Percentiles rank a stretch among this genome's conserved stretches.
These are phyloP conservation scores for Trebouxia sp. DNA, from an alignment of 139 green algal species.

Conservation along the genomic window DNA sequence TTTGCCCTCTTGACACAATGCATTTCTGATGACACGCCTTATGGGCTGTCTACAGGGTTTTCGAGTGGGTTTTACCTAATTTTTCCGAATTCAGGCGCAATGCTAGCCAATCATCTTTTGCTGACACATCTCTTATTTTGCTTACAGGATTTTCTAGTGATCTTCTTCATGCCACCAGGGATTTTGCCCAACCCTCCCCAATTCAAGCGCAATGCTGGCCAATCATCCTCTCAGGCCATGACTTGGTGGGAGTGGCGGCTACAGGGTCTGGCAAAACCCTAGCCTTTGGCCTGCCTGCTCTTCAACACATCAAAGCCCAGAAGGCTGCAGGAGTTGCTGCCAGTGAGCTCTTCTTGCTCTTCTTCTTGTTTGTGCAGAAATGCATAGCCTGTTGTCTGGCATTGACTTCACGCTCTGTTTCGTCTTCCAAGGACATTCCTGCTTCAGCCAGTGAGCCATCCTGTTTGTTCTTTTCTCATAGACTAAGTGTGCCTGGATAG, in stretches of 20 bases:
- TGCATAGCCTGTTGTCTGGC: neutral
- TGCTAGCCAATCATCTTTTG: no score
- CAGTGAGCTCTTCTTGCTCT: neutral
- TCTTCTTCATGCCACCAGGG: conserved; percentile 67
- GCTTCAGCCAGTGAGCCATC: no score
- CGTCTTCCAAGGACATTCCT: no score
- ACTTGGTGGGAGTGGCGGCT: conserved; percentile 88
- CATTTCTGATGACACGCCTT: no score
- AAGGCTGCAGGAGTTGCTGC: conserved; percentile 15
- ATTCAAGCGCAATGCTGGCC: conserved; percentile 88
- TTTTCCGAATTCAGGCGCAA: no score
- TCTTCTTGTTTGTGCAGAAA: neutral
- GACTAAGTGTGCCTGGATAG: no score
- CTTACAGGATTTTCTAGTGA: conserved; percentile 63
- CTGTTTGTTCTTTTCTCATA: no score
- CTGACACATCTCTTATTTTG: no score
- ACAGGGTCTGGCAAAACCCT: conserved; percentile 85
- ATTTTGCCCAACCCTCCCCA: conserved; percentile 73
- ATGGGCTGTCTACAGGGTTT: no score
- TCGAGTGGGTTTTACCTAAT: no score
- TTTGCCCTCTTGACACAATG: no score
- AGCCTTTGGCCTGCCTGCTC: conserved; percentile 82
- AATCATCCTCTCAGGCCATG: conserved; percentile 74
- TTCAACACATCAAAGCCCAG: conserved; percentile 80
- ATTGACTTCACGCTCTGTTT: no score